These are phyloP conservation scores for Hemileia vastatrix DNA, from an alignment of 1,284 basidiomycete species.

Conservation along the genomic window DNA sequence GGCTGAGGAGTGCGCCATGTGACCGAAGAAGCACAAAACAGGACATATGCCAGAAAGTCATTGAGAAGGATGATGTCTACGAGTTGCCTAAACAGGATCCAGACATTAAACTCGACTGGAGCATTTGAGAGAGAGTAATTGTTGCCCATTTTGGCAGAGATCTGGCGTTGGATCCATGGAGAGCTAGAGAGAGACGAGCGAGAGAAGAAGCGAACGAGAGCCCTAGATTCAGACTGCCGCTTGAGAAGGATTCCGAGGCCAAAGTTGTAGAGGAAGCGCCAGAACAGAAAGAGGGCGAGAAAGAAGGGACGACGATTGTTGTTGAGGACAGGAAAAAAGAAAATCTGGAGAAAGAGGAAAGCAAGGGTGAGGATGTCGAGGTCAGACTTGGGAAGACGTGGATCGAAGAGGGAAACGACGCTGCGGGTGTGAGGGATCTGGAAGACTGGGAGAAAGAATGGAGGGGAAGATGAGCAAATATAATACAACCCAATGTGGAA, in stretches of 20 bases:
- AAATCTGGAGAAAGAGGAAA: conserved; percentile 66
- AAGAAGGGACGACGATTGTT: conserved; percentile 58
- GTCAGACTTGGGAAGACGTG: conserved; percentile 77
- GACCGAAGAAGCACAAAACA: conserved; percentile 62
- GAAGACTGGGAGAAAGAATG: conserved; percentile 60
- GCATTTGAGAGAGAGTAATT: conserved; percentile 21
- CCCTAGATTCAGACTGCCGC: conserved; percentile 52
- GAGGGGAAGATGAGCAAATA: too few species aligned
- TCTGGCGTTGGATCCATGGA: conserved; percentile 61
- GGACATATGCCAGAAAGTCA: conserved; percentile 87
- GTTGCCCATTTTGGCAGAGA: conserved; percentile 9
- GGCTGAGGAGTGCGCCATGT: conserved; percentile 48
- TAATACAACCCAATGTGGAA: too few species aligned
- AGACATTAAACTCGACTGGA: conserved; percentile 49
- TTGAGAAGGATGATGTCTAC: conserved; percentile 95
- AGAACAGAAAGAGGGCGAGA: conserved; percentile 78
- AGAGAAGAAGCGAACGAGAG: conserved; percentile 54
- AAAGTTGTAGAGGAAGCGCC: conserved; percentile 82
- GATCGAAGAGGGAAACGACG: conserved; percentile 84
- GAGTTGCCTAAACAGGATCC: conserved; percentile 80
- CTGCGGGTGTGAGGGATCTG: conserved; percentile 90
- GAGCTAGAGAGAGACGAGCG: not conserved
- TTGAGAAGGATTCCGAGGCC: conserved; percentile 89
- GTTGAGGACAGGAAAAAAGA: conserved; percentile 54
- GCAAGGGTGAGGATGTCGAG: conserved; percentile 77